Percentiles rank a stretch among this genome's conserved stretches.
Evolutionary conservation across 129 eudicot species (phyloP).

Genomic region (Tagetes patula): DNA sequence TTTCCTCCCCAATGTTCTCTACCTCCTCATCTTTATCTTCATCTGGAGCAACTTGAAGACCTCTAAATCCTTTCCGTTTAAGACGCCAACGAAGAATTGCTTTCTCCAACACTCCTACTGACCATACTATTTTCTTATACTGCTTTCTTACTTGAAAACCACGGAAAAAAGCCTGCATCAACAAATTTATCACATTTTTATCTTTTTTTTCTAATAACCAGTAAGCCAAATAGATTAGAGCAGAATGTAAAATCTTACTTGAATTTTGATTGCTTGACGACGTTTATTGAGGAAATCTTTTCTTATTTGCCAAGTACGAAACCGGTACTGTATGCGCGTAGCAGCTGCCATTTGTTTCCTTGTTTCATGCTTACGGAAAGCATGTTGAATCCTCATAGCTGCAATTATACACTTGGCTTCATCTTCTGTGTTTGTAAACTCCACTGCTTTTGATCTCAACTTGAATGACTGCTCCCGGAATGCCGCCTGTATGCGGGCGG

Average conservation of each 20-base stretch:
- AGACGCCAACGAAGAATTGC: constrained; percentile 86
- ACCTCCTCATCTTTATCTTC: constrained; percentile 37
- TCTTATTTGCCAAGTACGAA: constrained; percentile 86
- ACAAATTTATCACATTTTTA: not conserved
- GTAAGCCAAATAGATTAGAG: not conserved
- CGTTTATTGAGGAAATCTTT: constrained; percentile 82
- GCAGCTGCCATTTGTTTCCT: constrained; percentile 79
- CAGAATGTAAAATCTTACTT: constrained; percentile 47
- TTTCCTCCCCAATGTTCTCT: constrained; percentile 62
- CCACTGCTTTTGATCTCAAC: constrained; percentile 52
- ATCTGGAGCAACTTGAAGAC: constrained; percentile 48
- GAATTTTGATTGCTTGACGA: constrained; percentile 80
- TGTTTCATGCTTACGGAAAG: constrained; percentile 65
- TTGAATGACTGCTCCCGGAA: constrained; percentile 80
- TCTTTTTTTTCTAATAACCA: not conserved
- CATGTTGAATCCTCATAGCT: constrained; percentile 98
- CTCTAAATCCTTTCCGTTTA: constrained; percentile 87
- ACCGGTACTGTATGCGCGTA: constrained; percentile 78
- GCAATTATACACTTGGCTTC: constrained; percentile 89
- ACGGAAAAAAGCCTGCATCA: constrained; percentile 74
- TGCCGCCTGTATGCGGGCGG: constrained; percentile 95
- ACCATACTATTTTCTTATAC: constrained; percentile 77
- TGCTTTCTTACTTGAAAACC: constrained; percentile 85
- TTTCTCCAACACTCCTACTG: constrained; percentile 95
- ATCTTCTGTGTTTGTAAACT: constrained; percentile 57